These are phyloP conservation scores for Salix koriyanagi DNA, from an alignment of 345 rosid genomes.

Conservation along the genomic window DNA sequence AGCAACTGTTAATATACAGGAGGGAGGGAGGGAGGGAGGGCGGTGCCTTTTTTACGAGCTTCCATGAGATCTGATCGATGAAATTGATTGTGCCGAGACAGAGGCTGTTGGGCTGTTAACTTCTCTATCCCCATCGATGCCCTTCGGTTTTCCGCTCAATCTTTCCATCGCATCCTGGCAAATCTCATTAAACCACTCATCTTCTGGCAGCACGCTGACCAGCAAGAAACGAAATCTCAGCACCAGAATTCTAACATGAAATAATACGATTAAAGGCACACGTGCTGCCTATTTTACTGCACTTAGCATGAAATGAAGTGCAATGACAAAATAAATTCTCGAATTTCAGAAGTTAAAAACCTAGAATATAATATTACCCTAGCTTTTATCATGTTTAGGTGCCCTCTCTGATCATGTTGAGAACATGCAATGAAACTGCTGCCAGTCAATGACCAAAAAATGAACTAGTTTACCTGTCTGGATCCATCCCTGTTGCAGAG, in stretches of 20 bases:
- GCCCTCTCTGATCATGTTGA: background rate
- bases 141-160: constrained; percentile 78
- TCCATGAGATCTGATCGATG: constrained; percentile 89
- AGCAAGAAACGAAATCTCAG: background rate
- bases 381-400: background rate
- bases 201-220: constrained; percentile 78
- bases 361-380: background rate
- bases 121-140: constrained; percentile 69
- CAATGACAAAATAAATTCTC: background rate
- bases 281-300: background rate
- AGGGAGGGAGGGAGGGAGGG: background rate
- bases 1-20: constrained; percentile 34
- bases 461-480: constrained; percentile 54
- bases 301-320: background rate
- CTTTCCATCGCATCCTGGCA: constrained; percentile 81
- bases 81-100: constrained; percentile 90
- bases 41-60: constrained; percentile 39
- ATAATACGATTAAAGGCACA: background rate
- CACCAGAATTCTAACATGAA: background rate
- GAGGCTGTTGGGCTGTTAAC: constrained; percentile 93
- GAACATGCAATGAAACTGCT: background rate
- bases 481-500: constrained; percentile 89
- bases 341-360: background rate
- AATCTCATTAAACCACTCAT: constrained; percentile 82
- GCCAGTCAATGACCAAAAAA: background rate